Conservation (phyloP, 2,329 filamentous ascomycete species). For the Xylariaceae sp. region DNA sequence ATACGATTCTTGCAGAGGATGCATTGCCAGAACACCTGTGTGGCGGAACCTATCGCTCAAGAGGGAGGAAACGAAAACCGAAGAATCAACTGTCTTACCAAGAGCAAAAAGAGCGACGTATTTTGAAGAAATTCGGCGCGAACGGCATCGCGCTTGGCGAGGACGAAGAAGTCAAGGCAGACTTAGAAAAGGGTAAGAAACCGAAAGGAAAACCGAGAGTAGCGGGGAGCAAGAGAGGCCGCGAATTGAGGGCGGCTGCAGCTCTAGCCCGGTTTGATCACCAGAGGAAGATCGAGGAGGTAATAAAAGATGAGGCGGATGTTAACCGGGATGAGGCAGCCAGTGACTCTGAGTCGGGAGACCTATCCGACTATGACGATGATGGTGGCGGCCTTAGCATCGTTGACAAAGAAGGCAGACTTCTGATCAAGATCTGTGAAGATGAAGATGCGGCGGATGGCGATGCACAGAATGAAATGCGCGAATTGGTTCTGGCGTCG, state of each 20-base stretch:
- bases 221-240: constrained; percentile 66
- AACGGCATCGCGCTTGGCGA: constrained; percentile 65
- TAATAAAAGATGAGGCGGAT: constrained; percentile 34
- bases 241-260: constrained; percentile 71
- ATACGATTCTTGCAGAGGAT: constrained; percentile 49
- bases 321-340: constrained; percentile 27
- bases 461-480: constrained; percentile 57
- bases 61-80: constrained; percentile 50
- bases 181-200: constrained; percentile 61
- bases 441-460: constrained; percentile 57
- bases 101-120: constrained; percentile 66
- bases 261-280: constrained; percentile 68
- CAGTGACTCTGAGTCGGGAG: constrained; percentile 37
- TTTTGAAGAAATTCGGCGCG: constrained; percentile 70
- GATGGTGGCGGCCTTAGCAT: constrained; percentile 60
- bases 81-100: constrained; percentile 57
- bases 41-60: constrained; percentile 69
- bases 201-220: constrained; percentile 64
- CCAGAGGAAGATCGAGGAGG: constrained; percentile 47
- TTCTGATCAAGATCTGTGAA: constrained; percentile 70
- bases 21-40: constrained; percentile 67
- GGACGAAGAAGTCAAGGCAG: constrained; percentile 59
- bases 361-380: constrained; percentile 39
- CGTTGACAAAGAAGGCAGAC: constrained; percentile 59
- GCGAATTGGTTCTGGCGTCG: constrained; percentile 51